Evolutionary conservation across 2,329 filamentous ascomycete genomes (phyloP).

Genomic region (Penicillium sclerotiorum): DNA sequence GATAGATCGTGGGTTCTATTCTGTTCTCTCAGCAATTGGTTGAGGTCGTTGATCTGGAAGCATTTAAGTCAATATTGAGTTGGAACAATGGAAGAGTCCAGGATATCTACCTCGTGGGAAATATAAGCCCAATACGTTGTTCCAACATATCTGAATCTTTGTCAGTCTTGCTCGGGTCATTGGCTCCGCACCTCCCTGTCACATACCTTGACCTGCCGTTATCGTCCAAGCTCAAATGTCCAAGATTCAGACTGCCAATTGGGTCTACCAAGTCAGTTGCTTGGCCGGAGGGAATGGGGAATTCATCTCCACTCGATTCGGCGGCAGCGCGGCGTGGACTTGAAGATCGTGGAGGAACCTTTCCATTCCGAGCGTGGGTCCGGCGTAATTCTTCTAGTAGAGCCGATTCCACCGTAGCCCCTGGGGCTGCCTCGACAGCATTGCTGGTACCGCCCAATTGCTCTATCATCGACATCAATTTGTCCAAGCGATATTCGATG

Average conservation of each 20-base stretch:
- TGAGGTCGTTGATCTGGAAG: slow-evolving; percentile 46
- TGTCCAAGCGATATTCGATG: slow-evolving; percentile 48
- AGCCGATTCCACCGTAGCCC: slow-evolving; percentile 18
- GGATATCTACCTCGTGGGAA: slow-evolving; percentile 48
- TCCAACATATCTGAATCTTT: slow-evolving; percentile 43
- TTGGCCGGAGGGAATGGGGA: slow-evolving; percentile 45
- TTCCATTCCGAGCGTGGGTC: slow-evolving; percentile 17
- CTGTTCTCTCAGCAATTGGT: slow-evolving; percentile 47
- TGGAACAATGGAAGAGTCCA: too few relatives aligned
- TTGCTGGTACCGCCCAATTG: slow-evolving; percentile 40
- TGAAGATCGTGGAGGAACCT: slow-evolving; percentile 24
- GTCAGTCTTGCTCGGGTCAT: background rate
- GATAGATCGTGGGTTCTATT: slow-evolving; percentile 37
- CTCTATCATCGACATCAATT: slow-evolving; percentile 50
- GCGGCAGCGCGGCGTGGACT: slow-evolving; percentile 36
- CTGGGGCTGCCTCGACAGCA: slow-evolving; percentile 27
- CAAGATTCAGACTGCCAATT: slow-evolving; percentile 44
- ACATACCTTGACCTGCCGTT: slow-evolving; percentile 39
- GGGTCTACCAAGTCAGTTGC: slow-evolving; percentile 48
- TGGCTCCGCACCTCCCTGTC: background rate
- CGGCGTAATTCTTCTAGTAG: slow-evolving; percentile 22
- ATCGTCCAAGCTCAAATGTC: slow-evolving; percentile 48
- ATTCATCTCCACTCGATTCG: slow-evolving; percentile 44
- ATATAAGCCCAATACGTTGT: slow-evolving; percentile 52
- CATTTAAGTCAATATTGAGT: background rate